These are phyloP conservation scores for Clonostachys solani DNA, from an alignment of 2,329 filamentous ascomycete genomes.

Conservation along the genomic window DNA sequence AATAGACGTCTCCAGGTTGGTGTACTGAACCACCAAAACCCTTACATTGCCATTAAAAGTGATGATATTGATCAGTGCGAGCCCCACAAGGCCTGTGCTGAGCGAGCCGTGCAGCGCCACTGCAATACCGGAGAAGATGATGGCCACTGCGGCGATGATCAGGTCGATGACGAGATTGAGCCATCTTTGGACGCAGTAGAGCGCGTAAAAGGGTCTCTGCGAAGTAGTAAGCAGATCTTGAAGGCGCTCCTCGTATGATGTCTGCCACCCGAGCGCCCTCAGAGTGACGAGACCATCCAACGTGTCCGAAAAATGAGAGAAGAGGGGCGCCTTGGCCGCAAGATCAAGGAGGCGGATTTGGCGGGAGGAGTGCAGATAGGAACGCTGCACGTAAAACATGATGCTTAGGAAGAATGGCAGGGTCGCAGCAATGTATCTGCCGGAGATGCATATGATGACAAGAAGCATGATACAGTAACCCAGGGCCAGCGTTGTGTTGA, in stretches of 20 bases:
- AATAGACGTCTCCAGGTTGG: slow-evolving; percentile 26
- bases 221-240: slow-evolving; percentile 28
- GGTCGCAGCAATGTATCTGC: slow-evolving; percentile 27
- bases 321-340: slow-evolving; percentile 44
- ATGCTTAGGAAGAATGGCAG: slow-evolving; percentile 26
- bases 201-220: slow-evolving; percentile 19
- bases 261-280: slow-evolving; percentile 12
- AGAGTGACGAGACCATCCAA: slow-evolving; percentile 13
- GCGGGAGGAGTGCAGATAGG: slow-evolving; percentile 41
- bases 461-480: slow-evolving; percentile 8
- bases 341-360: slow-evolving; percentile 50
- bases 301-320: slow-evolving; percentile 28
- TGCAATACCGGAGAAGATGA: slow-evolving; percentile 20
- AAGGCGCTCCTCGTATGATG: slow-evolving; percentile 31
- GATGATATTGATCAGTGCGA: slow-evolving; percentile 19
- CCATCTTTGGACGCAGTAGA: slow-evolving; percentile 40
- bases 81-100: background rate
- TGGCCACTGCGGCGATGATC: slow-evolving; percentile 24
- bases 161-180: slow-evolving; percentile 36
- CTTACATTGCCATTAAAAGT: slow-evolving; percentile 20
- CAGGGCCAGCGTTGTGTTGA: slow-evolving; percentile 2
- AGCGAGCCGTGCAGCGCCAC: slow-evolving; percentile 11
- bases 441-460: slow-evolving; percentile 4
- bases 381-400: slow-evolving; percentile 10
- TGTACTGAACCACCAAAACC: slow-evolving; percentile 25